Conservation (phyloP, 805 yeast genomes). For the Candida succiphila region DNA sequence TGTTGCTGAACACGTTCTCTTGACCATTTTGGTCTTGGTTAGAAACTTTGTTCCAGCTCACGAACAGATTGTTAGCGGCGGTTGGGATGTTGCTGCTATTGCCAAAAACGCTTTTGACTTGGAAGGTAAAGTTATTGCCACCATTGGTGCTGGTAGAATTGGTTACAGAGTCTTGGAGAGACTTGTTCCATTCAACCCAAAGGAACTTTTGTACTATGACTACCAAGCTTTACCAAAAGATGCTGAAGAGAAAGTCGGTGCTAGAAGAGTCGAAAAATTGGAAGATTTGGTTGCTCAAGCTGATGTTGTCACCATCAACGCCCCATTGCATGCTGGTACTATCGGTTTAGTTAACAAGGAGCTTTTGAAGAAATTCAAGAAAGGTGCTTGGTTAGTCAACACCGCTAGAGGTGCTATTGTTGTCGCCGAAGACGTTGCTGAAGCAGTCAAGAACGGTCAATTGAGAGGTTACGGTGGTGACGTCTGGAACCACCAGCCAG, state of each 20-base stretch:
- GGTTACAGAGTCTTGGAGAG: constrained; percentile 71
- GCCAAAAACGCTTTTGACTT: constrained; percentile 68
- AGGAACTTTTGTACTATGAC: constrained; percentile 65
- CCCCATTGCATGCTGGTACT: constrained; percentile 67
- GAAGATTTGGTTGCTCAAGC: constrained; percentile 59
- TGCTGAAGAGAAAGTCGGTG: constrained; percentile 48
- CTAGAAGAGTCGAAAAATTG: constrained; percentile 46
- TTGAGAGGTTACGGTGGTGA: constrained; percentile 78
- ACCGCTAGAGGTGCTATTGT: constrained; percentile 81
- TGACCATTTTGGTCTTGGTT: constrained; percentile 62
- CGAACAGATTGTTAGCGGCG: constrained; percentile 47
- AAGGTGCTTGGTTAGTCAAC: constrained; percentile 65
- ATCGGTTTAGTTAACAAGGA: constrained; percentile 59
- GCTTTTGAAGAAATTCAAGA: constrained; percentile 56
- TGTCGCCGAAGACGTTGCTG: constrained; percentile 65
- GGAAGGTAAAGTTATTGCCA: constrained; percentile 69
- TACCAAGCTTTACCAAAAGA: constrained; percentile 57
- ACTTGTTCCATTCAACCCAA: constrained; percentile 62
- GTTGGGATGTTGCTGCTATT: constrained; percentile 71
- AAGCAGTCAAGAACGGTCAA: constrained; percentile 58
- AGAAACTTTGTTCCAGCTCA: constrained; percentile 77
- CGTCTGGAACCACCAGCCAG: constrained; percentile 82
- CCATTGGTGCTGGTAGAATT: constrained; percentile 77
- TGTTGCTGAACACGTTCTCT: constrained; percentile 73
- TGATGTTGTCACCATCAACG: constrained; percentile 68